Conservation (phyloP, 176 grass and related monocot species). For the Eragrostis curvula region DNA sequence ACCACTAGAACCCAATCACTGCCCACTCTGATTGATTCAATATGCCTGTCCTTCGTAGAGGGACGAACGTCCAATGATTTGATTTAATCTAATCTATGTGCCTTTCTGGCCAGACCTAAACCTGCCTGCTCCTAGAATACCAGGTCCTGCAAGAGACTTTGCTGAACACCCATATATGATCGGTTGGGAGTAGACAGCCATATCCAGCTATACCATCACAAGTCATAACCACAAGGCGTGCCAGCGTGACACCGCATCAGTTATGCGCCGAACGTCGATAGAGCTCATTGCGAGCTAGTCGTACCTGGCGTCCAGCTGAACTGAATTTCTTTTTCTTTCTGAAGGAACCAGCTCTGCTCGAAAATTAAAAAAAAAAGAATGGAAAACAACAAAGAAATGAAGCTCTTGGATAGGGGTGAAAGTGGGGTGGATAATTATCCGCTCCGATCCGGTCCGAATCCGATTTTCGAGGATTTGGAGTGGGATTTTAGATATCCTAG, state of each 20-base stretch:
- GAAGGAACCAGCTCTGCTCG: not conserved
- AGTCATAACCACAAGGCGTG: not conserved
- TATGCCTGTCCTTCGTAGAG: not conserved
- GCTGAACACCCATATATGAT: not conserved
- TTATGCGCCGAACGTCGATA: not conserved
- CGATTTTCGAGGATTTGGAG: no score
- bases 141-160: not conserved
- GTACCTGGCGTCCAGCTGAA: not conserved
- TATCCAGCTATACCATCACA: not conserved
- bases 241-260: not conserved
- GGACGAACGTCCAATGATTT: not conserved
- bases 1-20: not conserved
- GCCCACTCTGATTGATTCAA: not conserved
- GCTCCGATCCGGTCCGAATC: no score
- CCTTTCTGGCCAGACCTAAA: not conserved
- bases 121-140: not conserved
- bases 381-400: not conserved
- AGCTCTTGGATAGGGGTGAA: no score
- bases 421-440: no score
- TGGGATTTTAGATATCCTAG: no score
- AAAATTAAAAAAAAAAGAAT: not conserved
- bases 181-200: not conserved
- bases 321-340: not conserved
- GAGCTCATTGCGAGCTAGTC: not conserved
- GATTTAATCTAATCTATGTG: not conserved